Conservation (phyloP, 2,329 filamentous ascomycete species). For the Cercospora nicotianae region DNA sequence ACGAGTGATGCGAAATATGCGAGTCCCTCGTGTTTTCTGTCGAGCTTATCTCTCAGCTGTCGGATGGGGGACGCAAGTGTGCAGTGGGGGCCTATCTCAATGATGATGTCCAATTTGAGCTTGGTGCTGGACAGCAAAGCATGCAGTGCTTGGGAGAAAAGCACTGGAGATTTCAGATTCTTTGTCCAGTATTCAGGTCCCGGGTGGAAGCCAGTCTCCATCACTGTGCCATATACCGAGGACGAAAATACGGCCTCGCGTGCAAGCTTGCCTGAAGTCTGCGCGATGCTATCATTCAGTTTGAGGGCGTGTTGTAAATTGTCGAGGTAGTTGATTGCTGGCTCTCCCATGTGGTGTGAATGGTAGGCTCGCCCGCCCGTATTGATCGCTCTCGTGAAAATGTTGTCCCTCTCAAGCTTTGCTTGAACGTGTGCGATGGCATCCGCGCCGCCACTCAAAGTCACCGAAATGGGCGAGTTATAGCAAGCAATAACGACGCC, state of each 20-base stretch:
- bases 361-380: background rate
- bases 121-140: background rate
- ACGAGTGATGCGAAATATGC: background rate
- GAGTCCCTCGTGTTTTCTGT: background rate
- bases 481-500: conserved; percentile 17
- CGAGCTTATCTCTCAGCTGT: background rate
- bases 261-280: background rate
- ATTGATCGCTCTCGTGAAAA: conserved; percentile 6
- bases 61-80: background rate
- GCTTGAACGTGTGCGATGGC: conserved; percentile 22
- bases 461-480: conserved; percentile 46
- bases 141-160: background rate
- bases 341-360: background rate
- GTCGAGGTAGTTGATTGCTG: background rate
- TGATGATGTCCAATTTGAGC: background rate
- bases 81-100: background rate
- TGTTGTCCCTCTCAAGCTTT: conserved; percentile 49
- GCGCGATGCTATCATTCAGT: background rate
- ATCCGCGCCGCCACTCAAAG: conserved; percentile 31
- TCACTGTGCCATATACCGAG: background rate
- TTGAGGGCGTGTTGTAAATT: background rate
- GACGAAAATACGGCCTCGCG: background rate
- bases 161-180: conserved; percentile 4
- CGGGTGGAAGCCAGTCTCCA: background rate
- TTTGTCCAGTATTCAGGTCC: conserved; percentile 2